Evolutionary conservation across 2,329 filamentous ascomycete species (phyloP), one percentile per base, ranked within the genome.

Genomic region (Colletotrichum liriopes): DNA sequence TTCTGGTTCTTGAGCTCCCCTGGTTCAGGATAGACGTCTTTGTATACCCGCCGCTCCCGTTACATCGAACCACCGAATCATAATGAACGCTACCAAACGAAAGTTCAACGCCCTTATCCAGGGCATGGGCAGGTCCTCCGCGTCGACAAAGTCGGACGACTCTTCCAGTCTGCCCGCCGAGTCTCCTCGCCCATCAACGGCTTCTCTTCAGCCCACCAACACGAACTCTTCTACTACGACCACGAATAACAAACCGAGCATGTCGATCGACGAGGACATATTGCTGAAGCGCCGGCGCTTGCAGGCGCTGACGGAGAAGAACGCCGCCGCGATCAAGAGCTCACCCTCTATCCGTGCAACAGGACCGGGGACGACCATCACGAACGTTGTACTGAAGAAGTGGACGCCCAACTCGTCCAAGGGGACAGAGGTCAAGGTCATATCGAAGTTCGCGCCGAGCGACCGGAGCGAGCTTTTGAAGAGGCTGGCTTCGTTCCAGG

Each of bases 401-500:
- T 86, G 82, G 81, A 81, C 76, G 77, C 63, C 75, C 73, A 74
- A 74, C n/a, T 73, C 73, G 23, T 79, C 74, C 23, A 76, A 76
- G 66, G 74, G 75, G 58, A 68, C 75, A 47, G 69, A 77, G 67
- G 59, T 74, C 45, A 71, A 76, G 74, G 43, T 79, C 47, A 66
- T 69, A 3, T 64, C 76, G 63, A 94, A 93, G 77, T 98, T 96
- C 83, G 93, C 93, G 65, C 96, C 96, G 0, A 93, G 92, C 84
- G 95, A 96, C 80, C 93, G 96, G 65, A 90, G 91, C 49, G 91
- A 94, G 76, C 95, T 98, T 73, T 86, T 98, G 14, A 90, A 89
- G 76, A 87, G 96, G 32, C 86, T 99, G 37, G 93, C 93, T 72
- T 97, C 94, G 0, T 99, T 97, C 79, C 93, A 96, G 78, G 94